phyloP scores from a whole-genome alignment of 192 early-diverging fungal genomes.

The Backusella westeae region DNA sequence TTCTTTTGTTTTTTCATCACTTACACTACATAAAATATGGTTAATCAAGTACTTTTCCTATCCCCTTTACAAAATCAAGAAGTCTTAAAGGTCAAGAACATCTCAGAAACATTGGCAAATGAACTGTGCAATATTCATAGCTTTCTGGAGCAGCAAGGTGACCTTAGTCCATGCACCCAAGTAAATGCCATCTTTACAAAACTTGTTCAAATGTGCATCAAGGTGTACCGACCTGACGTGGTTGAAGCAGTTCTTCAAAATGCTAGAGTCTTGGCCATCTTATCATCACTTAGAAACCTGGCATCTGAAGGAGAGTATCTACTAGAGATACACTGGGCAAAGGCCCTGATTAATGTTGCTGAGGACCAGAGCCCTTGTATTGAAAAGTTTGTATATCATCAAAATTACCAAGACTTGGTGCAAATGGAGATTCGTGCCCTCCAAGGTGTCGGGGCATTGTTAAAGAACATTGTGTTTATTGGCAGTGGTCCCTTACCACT shows the following conservation, averaged over 20 bases:
- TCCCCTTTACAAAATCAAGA: neutral
- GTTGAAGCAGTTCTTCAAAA: neutral
- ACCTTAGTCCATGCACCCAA: neutral
- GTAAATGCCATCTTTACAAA: constrained; percentile 24
- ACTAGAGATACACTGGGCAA: constrained; percentile 19
- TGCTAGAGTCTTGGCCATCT: neutral
- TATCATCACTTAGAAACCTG: constrained; percentile 4
- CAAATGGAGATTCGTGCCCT: constrained; percentile 20
- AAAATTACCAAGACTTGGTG: constrained; percentile 26
- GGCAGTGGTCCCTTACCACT: constrained; percentile 32
- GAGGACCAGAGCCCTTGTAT: neutral
- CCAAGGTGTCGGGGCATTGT: constrained; percentile 7
- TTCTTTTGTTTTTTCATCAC: neutral
- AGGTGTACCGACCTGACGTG: neutral
- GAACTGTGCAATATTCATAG: neutral
- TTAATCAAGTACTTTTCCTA: neutral
- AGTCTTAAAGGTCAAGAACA: neutral
- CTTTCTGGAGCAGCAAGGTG: neutral
- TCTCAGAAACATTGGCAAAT: neutral
- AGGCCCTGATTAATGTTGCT: neutral
- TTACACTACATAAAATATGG: neutral
- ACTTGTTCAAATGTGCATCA: constrained; percentile 23
- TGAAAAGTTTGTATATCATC: constrained; percentile 23
- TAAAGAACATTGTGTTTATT: constrained; percentile 19
- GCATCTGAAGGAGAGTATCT: constrained; percentile 24